phyloP scores from a whole-genome alignment of 768 basidiomycete species.

The Boletales sp. region DNA sequence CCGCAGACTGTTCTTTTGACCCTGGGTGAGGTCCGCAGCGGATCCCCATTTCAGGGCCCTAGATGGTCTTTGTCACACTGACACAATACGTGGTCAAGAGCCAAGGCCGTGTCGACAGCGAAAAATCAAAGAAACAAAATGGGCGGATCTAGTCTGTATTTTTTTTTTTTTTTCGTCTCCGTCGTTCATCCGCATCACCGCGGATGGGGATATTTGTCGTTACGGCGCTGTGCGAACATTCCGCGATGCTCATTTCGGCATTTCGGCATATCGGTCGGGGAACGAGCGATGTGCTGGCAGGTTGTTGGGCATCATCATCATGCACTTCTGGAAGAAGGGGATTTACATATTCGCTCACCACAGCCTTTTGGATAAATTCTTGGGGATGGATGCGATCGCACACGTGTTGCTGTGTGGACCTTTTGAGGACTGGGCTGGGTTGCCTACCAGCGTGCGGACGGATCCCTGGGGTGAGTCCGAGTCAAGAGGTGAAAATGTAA shows the following conservation, averaged over 20 bases:
- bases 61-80: slow-evolving; percentile 6
- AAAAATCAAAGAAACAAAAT: neutral
- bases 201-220: slow-evolving; percentile 2
- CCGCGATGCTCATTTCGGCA: slow-evolving; percentile 22
- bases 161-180: slow-evolving; percentile 4
- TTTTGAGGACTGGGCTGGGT: neutral
- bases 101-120: neutral
- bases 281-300: neutral
- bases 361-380: neutral
- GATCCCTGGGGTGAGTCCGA: too few species aligned
- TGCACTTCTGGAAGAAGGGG: neutral
- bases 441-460: neutral
- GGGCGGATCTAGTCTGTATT: neutral
- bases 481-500: too few species aligned
- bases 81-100: too few species aligned
- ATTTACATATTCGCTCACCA: slow-evolving; percentile 8
- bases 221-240: slow-evolving; percentile 9
- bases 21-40: too few species aligned
- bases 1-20: too few species aligned
- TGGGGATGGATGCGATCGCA: slow-evolving; percentile 1
- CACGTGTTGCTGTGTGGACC: slow-evolving; percentile 11
- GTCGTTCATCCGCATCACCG: slow-evolving; percentile 11
- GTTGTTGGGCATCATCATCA: slow-evolving; percentile 1
- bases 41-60: too few species aligned
- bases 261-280: neutral